Percentiles rank a stretch among this genome's conserved stretches.
Conservation (phyloP, 768 basidiomycete genomes). For the Mycena indigotica region DNA sequence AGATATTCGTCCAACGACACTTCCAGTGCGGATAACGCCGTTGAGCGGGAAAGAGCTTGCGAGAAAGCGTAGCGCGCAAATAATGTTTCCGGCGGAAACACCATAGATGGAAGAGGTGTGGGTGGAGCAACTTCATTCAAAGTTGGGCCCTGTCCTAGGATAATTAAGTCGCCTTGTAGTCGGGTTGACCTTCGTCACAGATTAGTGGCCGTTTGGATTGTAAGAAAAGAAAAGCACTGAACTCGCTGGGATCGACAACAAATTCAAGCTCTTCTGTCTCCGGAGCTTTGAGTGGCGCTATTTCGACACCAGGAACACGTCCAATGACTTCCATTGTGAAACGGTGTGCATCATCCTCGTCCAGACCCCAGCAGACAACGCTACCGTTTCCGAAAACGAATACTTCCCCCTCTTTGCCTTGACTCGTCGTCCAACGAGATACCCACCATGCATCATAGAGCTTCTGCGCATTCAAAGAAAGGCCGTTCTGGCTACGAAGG, state of each 20-base stretch:
- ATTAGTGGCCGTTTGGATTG: too few relatives aligned
- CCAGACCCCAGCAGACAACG: slow-evolving; percentile 89
- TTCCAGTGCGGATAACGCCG: slow-evolving; percentile 85
- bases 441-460: slow-evolving; percentile 83
- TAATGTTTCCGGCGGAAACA: slow-evolving; percentile 69
- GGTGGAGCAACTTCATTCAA: slow-evolving; percentile 55
- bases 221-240: too few relatives aligned
- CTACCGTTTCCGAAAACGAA: slow-evolving; percentile 89
- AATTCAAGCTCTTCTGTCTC: slow-evolving; percentile 94
- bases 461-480: slow-evolving; percentile 56
- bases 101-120: slow-evolving; percentile 51
- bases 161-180: slow-evolving; percentile 89
- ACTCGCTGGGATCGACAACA: slow-evolving; percentile 90
- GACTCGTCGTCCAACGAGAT: slow-evolving; percentile 57
- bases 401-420: slow-evolving; percentile 69
- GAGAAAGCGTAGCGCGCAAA: slow-evolving; percentile 90
- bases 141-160: slow-evolving; percentile 72
- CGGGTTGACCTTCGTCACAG: slow-evolving; percentile 65
- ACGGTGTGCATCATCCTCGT: slow-evolving; percentile 68
- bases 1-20: slow-evolving; percentile 81
- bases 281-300: slow-evolving; percentile 62
- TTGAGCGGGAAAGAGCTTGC: slow-evolving; percentile 88
- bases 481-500: slow-evolving; percentile 51
- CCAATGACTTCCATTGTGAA: slow-evolving; percentile 68
- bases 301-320: slow-evolving; percentile 56